phyloP scores from a whole-genome alignment of 768 basidiomycete species.

The Russula sp. region DNA sequence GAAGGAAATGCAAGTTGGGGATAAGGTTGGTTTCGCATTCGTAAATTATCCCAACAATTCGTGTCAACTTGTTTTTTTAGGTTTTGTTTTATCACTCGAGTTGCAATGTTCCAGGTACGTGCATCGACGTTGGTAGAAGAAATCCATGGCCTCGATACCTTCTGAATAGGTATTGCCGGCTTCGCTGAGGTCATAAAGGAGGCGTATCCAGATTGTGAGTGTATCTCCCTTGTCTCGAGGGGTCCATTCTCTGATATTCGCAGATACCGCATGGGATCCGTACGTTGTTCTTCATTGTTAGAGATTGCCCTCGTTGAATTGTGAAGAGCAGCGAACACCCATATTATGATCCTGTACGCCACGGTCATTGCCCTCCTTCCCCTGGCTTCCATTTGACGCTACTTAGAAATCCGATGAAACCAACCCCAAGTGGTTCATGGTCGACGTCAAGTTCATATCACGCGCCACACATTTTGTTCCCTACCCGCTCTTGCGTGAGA shows the following conservation, averaged over 20 bases:
- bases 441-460: constrained; percentile 65
- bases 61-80: constrained; percentile 38
- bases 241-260: constrained; percentile 12
- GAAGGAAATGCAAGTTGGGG: constrained; percentile 74
- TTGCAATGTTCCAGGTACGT: constrained; percentile 73
- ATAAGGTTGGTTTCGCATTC: constrained; percentile 50
- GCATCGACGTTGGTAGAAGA: not conserved
- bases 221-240: not conserved
- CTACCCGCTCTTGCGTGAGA: constrained; percentile 64
- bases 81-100: constrained; percentile 87
- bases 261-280: constrained; percentile 91
- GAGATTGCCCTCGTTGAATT: constrained; percentile 1
- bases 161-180: constrained; percentile 62
- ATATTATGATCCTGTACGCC: constrained; percentile 68
- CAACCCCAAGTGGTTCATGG: constrained; percentile 92
- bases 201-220: constrained; percentile 88
- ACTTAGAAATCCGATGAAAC: constrained; percentile 71
- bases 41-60: not conserved
- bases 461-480: constrained; percentile 74
- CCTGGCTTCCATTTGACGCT: constrained; percentile 15
- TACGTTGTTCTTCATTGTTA: constrained; percentile 40
- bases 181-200: constrained; percentile 78
- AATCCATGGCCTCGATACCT: not conserved
- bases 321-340: constrained; percentile 55
- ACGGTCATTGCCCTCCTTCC: constrained; percentile 1